Base-by-base conservation (phyloP, 257 asterid species). In the Jaltomata sinuosa region DNA sequence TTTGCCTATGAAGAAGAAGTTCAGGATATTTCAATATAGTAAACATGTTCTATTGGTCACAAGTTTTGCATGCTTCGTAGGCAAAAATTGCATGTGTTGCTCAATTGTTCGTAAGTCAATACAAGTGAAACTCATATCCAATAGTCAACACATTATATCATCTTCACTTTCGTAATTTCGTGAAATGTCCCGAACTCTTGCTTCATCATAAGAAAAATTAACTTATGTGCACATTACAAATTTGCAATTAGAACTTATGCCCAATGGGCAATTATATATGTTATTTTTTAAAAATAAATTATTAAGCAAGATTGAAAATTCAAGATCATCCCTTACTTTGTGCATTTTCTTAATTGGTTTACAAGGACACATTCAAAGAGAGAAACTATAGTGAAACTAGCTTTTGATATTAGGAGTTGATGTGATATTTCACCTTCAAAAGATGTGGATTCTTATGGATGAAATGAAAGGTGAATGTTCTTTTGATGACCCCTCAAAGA, bases 401-500 rank as follows among this genome's bases (percentile, higher is more conserved):
- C 49, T 34, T n/a, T n/a, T 65, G 76, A 0, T 31, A 32, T 65
- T 32, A 65, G 47, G 76, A 34, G 49, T n/a, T 34, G 22, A 34
- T 4, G 49, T 19, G 78, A 34, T 36, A 68, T 68, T 68, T 69
- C 79, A 5, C 10, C 50, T 69, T 38, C 49, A 69, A 2, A 1
- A 36, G 7, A 38, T 71, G 53, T 69, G 52, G 79, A 18, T 69
- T 68, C 52, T 69, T 21, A 61, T 61, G 55, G 8, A 40, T n/a
- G 80, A 71, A n/a, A 38, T 71, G 80, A 40, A 74, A 74, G 36
- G 57, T 74, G 38, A 74, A 42, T 74, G 22, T 74, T 72, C 22
- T 6, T 12, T 71, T 65, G 8, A 8, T 74, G 14, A 74, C 11
- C 57, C 38, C 57, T 45, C 55, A 6, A 42, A 38, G 42, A 38